Base-by-base conservation (phyloP, 108 stramenopile species). In the Cyclostephanos tholiformis region DNA sequence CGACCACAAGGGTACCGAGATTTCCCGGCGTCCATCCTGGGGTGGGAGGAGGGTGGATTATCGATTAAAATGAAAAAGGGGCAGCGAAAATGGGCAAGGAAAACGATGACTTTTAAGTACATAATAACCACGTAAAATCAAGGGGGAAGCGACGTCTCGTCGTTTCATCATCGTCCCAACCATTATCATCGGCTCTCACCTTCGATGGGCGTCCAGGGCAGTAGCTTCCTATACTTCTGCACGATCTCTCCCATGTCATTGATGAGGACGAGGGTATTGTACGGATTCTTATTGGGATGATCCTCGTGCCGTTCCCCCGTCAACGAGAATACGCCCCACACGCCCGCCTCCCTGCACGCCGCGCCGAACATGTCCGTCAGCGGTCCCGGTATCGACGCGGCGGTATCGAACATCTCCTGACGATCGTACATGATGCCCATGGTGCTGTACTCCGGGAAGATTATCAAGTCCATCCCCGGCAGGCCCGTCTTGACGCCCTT, bases 361-460 rank as follows among this genome's bases (percentile, higher is more conserved):
- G 74, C 86, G 22, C 84, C 85, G 67, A 82, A 82, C 80, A 78
- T 77, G 6, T 82, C 77, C 9, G 91, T 92, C 61, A 89, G 39
- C 0, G 87, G 87, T 39, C 91, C 91, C 1, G 91, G 91, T 62
- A 92, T 86, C 6, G 57, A 44, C 66, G 85, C 85, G 1, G 91
- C 91, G 4, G 91, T 92, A 68, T 89, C 91, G 66, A 92, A 92
- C 91, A 92, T 92, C 80, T 92, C 91, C 53, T 89, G 71, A 6
- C 84, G 74, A 69, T 92, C 91, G 63, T 92, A 92, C 91, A 92
- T 92, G 72, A 92, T 92, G 14, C 91, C 91, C 88, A 89, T 89
- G 32, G 91, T 92, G 6, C 78, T 81, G 67, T 92, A 92, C 62
- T 92, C 91, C 0, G 91, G 91, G 69, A 92, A 92, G 41, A 92